Base-by-base conservation (phyloP, 106 monocot genomes). In the Vanilla planifolia region DNA sequence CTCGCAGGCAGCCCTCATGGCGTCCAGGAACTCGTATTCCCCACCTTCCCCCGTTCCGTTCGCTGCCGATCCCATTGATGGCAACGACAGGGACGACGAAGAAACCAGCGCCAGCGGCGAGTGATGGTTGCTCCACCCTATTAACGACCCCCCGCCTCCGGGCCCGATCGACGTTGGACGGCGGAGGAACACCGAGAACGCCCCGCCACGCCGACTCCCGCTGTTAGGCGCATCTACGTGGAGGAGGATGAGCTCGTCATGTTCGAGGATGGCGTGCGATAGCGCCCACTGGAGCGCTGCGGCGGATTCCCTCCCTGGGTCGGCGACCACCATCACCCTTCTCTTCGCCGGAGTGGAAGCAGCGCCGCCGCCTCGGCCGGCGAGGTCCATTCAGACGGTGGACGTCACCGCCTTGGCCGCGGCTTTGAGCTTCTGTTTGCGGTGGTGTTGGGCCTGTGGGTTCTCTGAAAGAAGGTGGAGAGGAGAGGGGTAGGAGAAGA, bases 211-310 rank as follows among this genome's bases (percentile, higher is more conserved):
- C 19, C 43, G 16, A 8, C 65, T 26, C 43, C 61, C n/a, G 7
- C 51, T 43, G 48, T 33, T 57, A 32, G n/a, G 25, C 7, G 14
- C 1, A 57, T 86, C 80, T 17, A 86, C 69, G 65, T 92, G 80
- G 46, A 92, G 83, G 48, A 92, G 86, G 51, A 92, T 51, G 43
- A 92, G 53, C 42, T 83, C 86, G 64, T 92, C 85, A 8, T 83
- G 67, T 48, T 92, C 77, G 43, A 86, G 65, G 28, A 86, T 39
- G 46, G 86, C 82, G 48, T 92, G 86, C 36, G 79, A 83, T 22
- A 92, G 73, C 19, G 86, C 77, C 86, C 86, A 92, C 53, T 92
- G 75, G 21, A 92, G 77, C 21, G 91, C 91, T 5, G 72, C 77
- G 9, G 66, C 60, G 4, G 91, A 74, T 43, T 86, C 91, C 10